phyloP scores from a whole-genome alignment of 2,329 filamentous ascomycete genomes.

The Fusarium newnesense region DNA sequence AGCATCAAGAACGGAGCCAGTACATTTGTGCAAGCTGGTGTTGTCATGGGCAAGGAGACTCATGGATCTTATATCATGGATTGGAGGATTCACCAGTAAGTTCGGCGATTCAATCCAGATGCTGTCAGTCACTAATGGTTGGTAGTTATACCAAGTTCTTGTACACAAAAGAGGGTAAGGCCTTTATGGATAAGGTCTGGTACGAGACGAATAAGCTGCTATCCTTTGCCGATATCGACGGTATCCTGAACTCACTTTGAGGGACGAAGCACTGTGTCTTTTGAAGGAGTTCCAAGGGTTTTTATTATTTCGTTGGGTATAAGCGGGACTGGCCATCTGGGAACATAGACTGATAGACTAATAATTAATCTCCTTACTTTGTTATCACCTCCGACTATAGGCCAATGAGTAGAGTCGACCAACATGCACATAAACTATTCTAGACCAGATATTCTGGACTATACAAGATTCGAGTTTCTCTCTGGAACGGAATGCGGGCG shows the following conservation, averaged over 20 bases:
- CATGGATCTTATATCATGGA: constrained; percentile 41
- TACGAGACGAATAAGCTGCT: constrained; percentile 51
- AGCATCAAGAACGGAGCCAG: constrained; percentile 31
- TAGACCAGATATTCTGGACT: background rate
- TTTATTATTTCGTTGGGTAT: too few species aligned
- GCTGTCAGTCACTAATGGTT: constrained; percentile 1
- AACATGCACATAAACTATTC: accelerated
- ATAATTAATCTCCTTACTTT: background rate
- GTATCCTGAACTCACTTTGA: constrained; percentile 24
- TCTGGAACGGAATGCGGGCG: background rate
- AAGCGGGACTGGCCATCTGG: too few species aligned
- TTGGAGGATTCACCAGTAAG: constrained; percentile 42
- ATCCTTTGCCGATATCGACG: constrained; percentile 46
- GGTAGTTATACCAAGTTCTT: constrained; percentile 42
- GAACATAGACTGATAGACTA: background rate
- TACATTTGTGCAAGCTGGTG: constrained; percentile 36
- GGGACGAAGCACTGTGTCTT: background rate
- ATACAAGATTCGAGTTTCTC: background rate
- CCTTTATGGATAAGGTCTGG: constrained; percentile 52
- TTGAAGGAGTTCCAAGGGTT: too few species aligned
- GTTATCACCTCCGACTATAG: background rate
- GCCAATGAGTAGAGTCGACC: background rate
- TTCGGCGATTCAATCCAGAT: background rate
- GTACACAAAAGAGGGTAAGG: constrained; percentile 49
- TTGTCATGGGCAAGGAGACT: constrained; percentile 34